Base-by-base conservation (phyloP, 352 stramenopile genomes). In the Pythium biforme region DNA sequence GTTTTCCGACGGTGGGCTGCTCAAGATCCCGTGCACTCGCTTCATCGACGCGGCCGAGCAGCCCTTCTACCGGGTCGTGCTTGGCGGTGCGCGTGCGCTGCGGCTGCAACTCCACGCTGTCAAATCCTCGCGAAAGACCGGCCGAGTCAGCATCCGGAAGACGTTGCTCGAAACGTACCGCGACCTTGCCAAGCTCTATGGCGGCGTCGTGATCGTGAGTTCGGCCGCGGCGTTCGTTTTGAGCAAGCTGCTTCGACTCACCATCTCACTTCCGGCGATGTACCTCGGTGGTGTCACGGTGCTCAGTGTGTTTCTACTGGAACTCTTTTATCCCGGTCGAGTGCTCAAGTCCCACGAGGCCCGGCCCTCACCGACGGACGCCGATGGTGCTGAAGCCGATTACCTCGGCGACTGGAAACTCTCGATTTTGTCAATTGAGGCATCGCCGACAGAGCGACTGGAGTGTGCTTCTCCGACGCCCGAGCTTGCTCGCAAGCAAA, bases 111-210 rank as follows among this genome's bases (percentile, higher is more conserved):
- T 90, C 17, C 76, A 77, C 33, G 76, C 68, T 10, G 59, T 45
- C 17, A 73, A 72, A n/a, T 68, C 64, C n/a, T 41, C 63, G 58
- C 73, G 40, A 47, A 62, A 14, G n/a, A 59, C 31, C 19, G 56
- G 20, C 25, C 64, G 47, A 17, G 70, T 66, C 12, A 63, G 47
- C 61, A 59, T 92, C 20, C 64, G 75, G n/a, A 68, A 78, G 46
- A 87, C 81, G 10, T 64, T 89, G 10, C 69, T 70, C 5, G 70
- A 77, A 5, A 89, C 79, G 1, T 89, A 90, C 59, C 70, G 76
- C 26, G 77, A 90, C 43, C 75, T 90, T 27, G 73, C 76, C 45
- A 84, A 86, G 65, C 71, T 90, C 39, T 90, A 76, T 34, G 75
- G 73, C 14, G 68, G 74, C 39, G 78, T 92, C 19, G 66, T 88